Conservation (phyloP, 2,329 filamentous ascomycete genomes). For the Cryphonectria radicalis region DNA sequence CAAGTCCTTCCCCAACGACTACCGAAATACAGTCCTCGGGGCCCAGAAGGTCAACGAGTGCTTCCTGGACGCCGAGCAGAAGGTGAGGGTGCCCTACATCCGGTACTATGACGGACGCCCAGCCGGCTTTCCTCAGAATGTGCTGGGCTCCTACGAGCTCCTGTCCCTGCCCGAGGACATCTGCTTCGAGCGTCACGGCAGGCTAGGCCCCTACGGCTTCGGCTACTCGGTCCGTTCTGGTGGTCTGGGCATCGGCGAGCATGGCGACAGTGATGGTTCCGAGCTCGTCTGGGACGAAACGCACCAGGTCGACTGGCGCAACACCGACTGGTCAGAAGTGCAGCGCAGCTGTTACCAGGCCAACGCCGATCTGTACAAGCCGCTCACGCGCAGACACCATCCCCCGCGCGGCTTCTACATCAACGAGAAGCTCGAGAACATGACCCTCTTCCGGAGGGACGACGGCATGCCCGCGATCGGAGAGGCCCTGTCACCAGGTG, state of each 20-base stretch:
- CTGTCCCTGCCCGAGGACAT: conserved; percentile 80
- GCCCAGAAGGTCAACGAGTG: conserved; percentile 69
- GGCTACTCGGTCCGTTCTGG: conserved; percentile 81
- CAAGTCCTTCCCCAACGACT: conserved; percentile 53
- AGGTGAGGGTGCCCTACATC: conserved; percentile 69
- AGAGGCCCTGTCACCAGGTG: conserved; percentile 25
- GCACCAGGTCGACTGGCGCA: conserved; percentile 75
- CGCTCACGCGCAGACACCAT: conserved; percentile 45
- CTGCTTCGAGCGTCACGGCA: conserved; percentile 91
- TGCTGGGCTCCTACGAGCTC: conserved; percentile 84
- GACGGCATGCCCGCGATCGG: conserved; percentile 28
- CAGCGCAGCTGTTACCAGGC: conserved; percentile 74
- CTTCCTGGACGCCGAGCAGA: conserved; percentile 73
- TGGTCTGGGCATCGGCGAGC: conserved; percentile 82
- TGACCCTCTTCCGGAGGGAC: conserved; percentile 36
- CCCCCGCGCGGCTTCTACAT: conserved; percentile 58
- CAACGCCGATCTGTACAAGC: conserved; percentile 72
- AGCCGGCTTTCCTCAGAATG: conserved; percentile 80
- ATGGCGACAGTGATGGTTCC: conserved; percentile 81
- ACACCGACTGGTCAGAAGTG: conserved; percentile 77
- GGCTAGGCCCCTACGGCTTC: conserved; percentile 85
- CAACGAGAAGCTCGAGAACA: conserved; percentile 39
- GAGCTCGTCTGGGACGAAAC: conserved; percentile 75
- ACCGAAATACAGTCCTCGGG: conserved; percentile 44
- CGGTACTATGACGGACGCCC: conserved; percentile 79